Percentiles rank a stretch among this genome's conserved stretches.
Evolutionary conservation across 257 asterid genomes (phyloP).

Genomic region (Solanum gandarillasii): DNA sequence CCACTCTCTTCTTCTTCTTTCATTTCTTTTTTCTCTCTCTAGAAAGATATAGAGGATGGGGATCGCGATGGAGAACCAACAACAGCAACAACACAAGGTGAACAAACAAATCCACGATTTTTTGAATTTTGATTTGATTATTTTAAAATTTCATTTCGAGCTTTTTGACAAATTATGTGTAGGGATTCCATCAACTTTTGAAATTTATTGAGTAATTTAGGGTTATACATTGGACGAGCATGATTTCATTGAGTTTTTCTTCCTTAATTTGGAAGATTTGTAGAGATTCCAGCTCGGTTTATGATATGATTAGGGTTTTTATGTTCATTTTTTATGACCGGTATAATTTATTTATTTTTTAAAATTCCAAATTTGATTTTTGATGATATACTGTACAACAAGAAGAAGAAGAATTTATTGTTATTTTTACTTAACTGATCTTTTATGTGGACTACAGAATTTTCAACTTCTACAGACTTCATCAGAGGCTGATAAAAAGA

Average conservation of each 20-base stretch:
- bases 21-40: too few species aligned
- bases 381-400: not conserved
- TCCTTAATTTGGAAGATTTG: not conserved
- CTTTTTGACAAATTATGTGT: not conserved
- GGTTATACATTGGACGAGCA: not conserved
- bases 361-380: not conserved
- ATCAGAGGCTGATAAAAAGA: slow-evolving; percentile 42
- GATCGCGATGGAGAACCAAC: slow-evolving; percentile 34
- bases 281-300: not conserved
- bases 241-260: not conserved
- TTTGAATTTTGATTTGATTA: not conserved
- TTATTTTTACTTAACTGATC: not conserved
- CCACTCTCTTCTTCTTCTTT: not conserved
- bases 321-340: not conserved
- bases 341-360: not conserved
- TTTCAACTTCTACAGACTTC: slow-evolving; percentile 27
- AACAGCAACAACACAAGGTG: slow-evolving; percentile 37
- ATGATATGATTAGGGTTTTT: not conserved
- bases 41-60: slow-evolving; percentile 24
- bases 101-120: not conserved
- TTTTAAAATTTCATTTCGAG: not conserved
- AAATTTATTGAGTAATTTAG: not conserved
- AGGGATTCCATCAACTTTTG: not conserved
- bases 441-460: not conserved
- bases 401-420: not conserved